These are phyloP conservation scores for Karstenula rhodostoma DNA, from an alignment of 2,329 filamentous ascomycete species.

Conservation along the genomic window DNA sequence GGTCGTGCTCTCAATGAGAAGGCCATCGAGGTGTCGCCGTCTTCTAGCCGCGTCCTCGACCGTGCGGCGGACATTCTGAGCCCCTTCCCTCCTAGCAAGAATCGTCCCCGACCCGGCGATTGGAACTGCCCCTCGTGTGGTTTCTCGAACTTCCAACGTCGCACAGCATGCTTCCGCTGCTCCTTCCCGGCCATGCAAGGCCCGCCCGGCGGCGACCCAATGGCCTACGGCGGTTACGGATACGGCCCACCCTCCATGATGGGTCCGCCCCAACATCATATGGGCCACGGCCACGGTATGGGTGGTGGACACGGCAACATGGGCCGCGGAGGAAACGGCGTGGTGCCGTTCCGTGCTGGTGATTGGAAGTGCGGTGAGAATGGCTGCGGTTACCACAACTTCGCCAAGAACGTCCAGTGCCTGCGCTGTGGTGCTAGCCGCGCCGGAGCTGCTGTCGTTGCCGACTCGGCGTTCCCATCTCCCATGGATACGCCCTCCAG, in stretches of 20 bases:
- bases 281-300: slow-evolving; percentile 61
- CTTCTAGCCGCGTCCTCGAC: slow-evolving; percentile 94
- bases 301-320: slow-evolving; percentile 25
- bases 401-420: slow-evolving; percentile 98
- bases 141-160: slow-evolving; percentile 99
- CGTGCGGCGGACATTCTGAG: slow-evolving; percentile 95
- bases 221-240: slow-evolving; percentile 64
- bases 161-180: slow-evolving; percentile 98
- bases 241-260: slow-evolving; percentile 69
- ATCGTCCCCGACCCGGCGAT: slow-evolving; percentile 93
- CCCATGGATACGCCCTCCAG: slow-evolving; percentile 86
- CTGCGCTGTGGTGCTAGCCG: slow-evolving; percentile 94
- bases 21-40: slow-evolving; percentile 97
- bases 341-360: slow-evolving; percentile 95
- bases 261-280: slow-evolving; percentile 69
- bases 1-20: slow-evolving; percentile 97
- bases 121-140: slow-evolving; percentile 99
- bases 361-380: slow-evolving; percentile 99
- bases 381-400: slow-evolving; percentile 98
- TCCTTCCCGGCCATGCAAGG: slow-evolving; percentile 95
- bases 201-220: slow-evolving; percentile 73
- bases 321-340: slow-evolving; percentile 77
- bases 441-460: slow-evolving; percentile 90
- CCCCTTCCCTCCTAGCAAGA: slow-evolving; percentile 98
- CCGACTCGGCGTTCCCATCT: slow-evolving; percentile 89